Evolutionary conservation across 2,329 filamentous ascomycete species (phyloP).

Genomic region (Pestalotiopsis sp.): DNA sequence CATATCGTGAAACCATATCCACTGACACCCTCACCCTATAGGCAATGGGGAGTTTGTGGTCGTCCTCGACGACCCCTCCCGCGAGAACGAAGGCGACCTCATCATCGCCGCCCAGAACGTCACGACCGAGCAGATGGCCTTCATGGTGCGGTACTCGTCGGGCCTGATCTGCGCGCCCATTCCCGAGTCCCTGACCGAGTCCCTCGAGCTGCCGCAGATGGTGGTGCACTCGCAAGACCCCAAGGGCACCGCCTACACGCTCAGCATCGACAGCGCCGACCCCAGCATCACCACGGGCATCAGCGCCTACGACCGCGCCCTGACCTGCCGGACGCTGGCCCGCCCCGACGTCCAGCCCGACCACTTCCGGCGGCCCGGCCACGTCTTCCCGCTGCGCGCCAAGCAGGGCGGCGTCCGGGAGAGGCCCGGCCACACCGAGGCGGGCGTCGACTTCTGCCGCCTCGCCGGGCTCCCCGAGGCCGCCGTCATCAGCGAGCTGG

Average conservation of each 20-base stretch:
- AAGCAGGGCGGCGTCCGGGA: slow-evolving; percentile 78
- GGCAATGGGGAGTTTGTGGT: slow-evolving; percentile 90
- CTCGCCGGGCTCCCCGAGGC: slow-evolving; percentile 78
- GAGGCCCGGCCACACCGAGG: slow-evolving; percentile 88
- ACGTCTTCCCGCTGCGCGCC: slow-evolving; percentile 85
- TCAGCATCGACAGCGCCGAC: slow-evolving; percentile 81
- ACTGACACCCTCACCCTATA: slow-evolving; percentile 31
- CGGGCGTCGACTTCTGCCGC: slow-evolving; percentile 85
- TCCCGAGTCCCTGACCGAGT: slow-evolving; percentile 66
- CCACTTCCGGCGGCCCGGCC: slow-evolving; percentile 81
- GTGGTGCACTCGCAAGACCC: slow-evolving; percentile 75
- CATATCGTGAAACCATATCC: slow-evolving; percentile 15
- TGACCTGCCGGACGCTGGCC: slow-evolving; percentile 80
- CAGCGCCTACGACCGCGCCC: slow-evolving; percentile 81
- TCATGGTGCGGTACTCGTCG: slow-evolving; percentile 89
- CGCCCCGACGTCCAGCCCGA: slow-evolving; percentile 58
- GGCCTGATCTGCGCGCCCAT: slow-evolving; percentile 92
- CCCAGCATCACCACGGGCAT: slow-evolving; percentile 84
- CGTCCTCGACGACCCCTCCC: slow-evolving; percentile 87
- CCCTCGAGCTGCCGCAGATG: slow-evolving; percentile 87
- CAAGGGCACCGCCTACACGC: slow-evolving; percentile 89
- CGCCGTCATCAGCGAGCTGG: slow-evolving; percentile 87
- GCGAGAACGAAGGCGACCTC: slow-evolving; percentile 97
- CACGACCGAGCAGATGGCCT: slow-evolving; percentile 90
- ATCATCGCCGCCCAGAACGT: slow-evolving; percentile 89